Conservation (phyloP, 148 eudicot genomes). For the Cornus controversa region DNA sequence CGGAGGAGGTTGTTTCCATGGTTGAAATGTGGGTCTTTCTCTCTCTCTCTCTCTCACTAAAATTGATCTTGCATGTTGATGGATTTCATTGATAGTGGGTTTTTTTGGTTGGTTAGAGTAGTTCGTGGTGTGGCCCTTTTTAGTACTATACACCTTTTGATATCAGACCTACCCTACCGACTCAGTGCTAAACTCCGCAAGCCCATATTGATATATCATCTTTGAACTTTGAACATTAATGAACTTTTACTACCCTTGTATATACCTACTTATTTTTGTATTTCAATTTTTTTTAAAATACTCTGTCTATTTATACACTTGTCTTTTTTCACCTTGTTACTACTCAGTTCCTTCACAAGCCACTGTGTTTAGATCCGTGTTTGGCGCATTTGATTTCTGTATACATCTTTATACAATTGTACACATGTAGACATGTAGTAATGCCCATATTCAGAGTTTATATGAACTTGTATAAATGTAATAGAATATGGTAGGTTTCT, state of each 20-base stretch:
- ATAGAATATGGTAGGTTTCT: neutral
- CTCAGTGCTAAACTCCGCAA: too few species aligned
- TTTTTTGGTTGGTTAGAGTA: neutral
- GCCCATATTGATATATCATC: neutral
- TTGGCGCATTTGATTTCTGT: too few species aligned
- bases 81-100: neutral
- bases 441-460: too few species aligned
- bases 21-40: conserved; percentile 65
- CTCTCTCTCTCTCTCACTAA: conserved; percentile 17
- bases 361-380: too few species aligned
- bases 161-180: neutral
- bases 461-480: too few species aligned
- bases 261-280: too few species aligned
- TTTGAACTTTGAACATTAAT: neutral
- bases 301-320: too few species aligned
- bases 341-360: too few species aligned
- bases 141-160: neutral
- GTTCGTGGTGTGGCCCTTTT: neutral
- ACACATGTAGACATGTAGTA: too few species aligned
- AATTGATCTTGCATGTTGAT: neutral
- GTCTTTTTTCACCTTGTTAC: too few species aligned
- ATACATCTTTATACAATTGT: too few species aligned
- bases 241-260: neutral
- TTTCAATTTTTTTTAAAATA: too few species aligned
- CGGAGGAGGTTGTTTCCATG: conserved; percentile 64